Evolutionary conservation across 2,329 filamentous ascomycete genomes (phyloP).

Genomic region (Fusarium mundagurra): DNA sequence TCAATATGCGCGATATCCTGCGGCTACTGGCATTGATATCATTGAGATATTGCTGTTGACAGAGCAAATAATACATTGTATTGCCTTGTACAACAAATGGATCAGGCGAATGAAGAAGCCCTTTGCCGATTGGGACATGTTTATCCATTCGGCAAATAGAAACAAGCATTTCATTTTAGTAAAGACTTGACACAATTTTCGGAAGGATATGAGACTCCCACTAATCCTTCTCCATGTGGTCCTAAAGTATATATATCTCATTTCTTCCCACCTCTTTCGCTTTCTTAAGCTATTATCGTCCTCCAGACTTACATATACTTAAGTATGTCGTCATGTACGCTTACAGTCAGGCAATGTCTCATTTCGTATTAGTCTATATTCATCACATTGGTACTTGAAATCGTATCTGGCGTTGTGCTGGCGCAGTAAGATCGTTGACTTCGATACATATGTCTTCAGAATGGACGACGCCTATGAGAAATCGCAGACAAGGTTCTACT

Average conservation of each 20-base stretch:
- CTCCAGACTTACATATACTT: no score
- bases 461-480: not conserved
- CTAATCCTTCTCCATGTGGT: not conserved
- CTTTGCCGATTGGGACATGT: not conserved
- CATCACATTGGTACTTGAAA: no score
- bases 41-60: not conserved
- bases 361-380: not conserved
- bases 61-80: not conserved
- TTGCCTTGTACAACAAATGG: not conserved
- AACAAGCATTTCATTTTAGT: no score
- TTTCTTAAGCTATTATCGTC: not conserved
- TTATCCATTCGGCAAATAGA: rapidly evolving
- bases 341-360: rapidly evolving
- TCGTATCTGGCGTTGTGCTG: not conserved
- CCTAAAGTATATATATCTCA: not conserved
- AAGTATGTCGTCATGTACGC: rapidly evolving
- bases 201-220: not conserved
- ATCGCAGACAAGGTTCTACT: not conserved
- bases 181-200: not conserved
- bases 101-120: not conserved
- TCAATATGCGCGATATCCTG: not conserved
- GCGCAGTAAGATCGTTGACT: no score
- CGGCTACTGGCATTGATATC: not conserved
- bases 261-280: no score
- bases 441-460: not conserved